Evolutionary conservation across 108 stramenopile genomes (phyloP), one percentile per base, ranked within the genome.

Genomic region (Cylindrotheca closterium): DNA sequence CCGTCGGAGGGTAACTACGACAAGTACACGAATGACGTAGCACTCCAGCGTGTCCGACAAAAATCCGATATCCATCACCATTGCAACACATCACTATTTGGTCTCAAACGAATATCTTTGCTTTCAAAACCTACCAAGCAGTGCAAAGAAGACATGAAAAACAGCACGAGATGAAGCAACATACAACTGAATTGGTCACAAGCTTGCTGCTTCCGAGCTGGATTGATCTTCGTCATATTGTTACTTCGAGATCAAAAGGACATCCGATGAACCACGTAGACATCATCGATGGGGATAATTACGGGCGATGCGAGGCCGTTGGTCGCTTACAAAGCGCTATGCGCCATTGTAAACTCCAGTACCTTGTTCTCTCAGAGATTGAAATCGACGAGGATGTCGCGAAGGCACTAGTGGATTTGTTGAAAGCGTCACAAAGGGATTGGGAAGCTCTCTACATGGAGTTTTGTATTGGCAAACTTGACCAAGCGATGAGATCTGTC

Each of bases 151-250:
- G n/a, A n/a, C n/a, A n/a, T n/a, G n/a, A n/a, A n/a, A n/a, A n/a
- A 7, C 15, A 42, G 37, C 7, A 15, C 26, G 27, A 27, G 26
- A 62, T 62, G 60, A 30, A 62, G 7, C 47, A 22, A 21, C 60
- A 62, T 62, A 62, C 60, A 62, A 62, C 60, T 17, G 60, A 62
- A 28, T 27, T 62, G 4, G 60, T 62, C 12, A 62, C 60, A 12
- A 49, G 48, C 30, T 19, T 62, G 22, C 48, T 62, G 8, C 47
- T 62, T 5, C 60, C 60, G 3, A 22, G 60, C 17, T 42, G 33
- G 60, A 29, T 29, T 28, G 60, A 62, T 49, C 26, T 62, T 17
- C 60, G 48, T 12, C 47, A 27, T 15, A 28, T 49, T 7, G 60
- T 29, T 21, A 30, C 10, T 15, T 62, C 60, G 2, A 51, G 5